Conservation (phyloP, 768 basidiomycete genomes). For the Suillus weaverae region DNA sequence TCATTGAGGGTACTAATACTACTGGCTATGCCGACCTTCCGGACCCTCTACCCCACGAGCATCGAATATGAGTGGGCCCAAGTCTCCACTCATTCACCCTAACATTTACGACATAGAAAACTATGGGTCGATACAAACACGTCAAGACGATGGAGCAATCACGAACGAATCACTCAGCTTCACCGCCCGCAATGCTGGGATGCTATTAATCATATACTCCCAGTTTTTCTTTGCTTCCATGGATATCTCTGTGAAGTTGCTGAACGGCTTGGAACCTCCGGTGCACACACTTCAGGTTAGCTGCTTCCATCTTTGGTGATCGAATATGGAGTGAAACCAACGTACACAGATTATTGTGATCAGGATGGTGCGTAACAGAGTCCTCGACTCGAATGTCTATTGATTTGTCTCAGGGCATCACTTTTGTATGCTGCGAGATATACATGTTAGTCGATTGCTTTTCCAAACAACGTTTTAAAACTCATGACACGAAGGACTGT, state of each 20-base stretch:
- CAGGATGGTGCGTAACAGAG: conserved; percentile 50
- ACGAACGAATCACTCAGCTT: not conserved
- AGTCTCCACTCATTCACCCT: not conserved
- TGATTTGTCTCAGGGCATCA: conserved; percentile 41
- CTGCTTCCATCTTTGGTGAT: not conserved
- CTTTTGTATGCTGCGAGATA: conserved; percentile 48
- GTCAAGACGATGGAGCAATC: not conserved
- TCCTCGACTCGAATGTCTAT: not conserved
- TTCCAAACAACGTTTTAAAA: not conserved
- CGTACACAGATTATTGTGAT: conserved; percentile 48
- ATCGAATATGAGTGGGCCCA: not conserved
- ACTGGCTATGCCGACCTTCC: not conserved
- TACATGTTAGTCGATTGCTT: conserved; percentile 45
- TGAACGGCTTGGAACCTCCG: conserved; percentile 57
- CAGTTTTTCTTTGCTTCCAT: conserved; percentile 64
- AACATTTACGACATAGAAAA: not conserved
- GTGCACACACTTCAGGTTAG: conserved; percentile 58
- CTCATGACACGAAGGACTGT: conserved; percentile 30
- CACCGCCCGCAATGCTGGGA: conserved; percentile 48
- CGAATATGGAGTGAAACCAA: not conserved
- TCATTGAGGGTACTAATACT: not conserved
- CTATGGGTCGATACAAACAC: not conserved
- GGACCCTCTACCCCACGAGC: not conserved
- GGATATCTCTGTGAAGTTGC: conserved; percentile 61
- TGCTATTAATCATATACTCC: conserved; percentile 55